Evolutionary conservation across 106 monocot species (phyloP), one percentile per base, ranked within the genome.

Genomic region (Agapanthus africanus): DNA sequence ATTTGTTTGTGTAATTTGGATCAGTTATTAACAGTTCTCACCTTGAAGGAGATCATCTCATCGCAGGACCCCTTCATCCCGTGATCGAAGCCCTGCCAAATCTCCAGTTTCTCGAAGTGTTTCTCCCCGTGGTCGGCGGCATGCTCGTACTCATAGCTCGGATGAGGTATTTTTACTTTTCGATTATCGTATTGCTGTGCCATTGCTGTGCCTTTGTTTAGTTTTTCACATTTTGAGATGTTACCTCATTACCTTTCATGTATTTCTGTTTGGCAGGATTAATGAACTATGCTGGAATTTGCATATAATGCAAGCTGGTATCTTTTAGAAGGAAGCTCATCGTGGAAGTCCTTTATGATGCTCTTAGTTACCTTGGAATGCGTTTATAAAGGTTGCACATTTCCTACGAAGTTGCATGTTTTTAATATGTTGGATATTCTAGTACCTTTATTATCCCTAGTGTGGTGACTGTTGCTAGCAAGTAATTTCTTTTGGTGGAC

Each of bases 61-160:
- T 47, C 54, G 59, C 4, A 80, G 57, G 72, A 27, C 59, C 7
- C 51, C 71, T 25, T 67, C 72, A 37, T 64, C 75, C 11, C 70
- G 57, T 40, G 81, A 51, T 36, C 76, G 59, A 74, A 77, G 77
- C 60, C 83, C 87, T 41, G 61, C 13, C 0, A 79, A 37, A 36
- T 76, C 65, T 66, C 65, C 80, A 40, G 44, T 52, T 56, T 82
- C 88, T 59, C 71, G 33, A 68, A 82, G 81, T 66, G 76, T 40
- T 69, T 82, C 85, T 31, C 85, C 85, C 4, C 62, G 36, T 41
- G 76, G 61, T n/a, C 67, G 68, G 0, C 78, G 54, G 74, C 72
- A 34, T 36, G 68, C 80, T 28, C 78, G 71, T 33, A 81, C 71
- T 25, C 76, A 26, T 30, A 76, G 67, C 72, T 72, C 67, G 42